Conservation (phyloP, 495 filamentous ascomycete genomes). For the Pseudoneurospora amorphoporcata region DNA sequence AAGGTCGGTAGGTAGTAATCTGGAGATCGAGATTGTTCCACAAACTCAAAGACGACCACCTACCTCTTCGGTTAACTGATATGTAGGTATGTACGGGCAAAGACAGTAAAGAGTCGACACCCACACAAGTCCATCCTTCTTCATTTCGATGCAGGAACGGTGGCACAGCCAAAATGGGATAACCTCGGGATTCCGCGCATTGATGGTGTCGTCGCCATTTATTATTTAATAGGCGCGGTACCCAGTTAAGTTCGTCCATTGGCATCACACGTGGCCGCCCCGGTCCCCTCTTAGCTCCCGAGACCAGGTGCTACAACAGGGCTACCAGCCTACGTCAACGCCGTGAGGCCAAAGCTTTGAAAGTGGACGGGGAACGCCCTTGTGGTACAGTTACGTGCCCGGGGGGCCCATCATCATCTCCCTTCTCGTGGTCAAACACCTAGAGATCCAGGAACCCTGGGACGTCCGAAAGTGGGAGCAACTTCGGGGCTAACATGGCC, state of each 20-base stretch:
- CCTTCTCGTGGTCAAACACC: neutral
- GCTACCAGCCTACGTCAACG: neutral
- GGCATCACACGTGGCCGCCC: neutral
- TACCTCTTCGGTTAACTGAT: neutral
- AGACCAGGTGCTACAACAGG: neutral
- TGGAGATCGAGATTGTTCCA: too few species aligned
- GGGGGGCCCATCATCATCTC: neutral
- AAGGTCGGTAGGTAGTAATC: neutral
- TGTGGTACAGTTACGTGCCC: neutral
- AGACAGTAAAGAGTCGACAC: neutral
- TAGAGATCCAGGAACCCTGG: neutral
- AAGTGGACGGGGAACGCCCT: neutral
- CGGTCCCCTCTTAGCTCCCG: neutral
- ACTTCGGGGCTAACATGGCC: neutral
- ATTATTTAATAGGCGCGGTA: neutral
- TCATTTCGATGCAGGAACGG: neutral
- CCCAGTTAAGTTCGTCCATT: neutral
- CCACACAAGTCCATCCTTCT: neutral
- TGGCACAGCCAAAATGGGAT: neutral
- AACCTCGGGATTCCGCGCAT: neutral
- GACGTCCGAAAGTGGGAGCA: neutral
- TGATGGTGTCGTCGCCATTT: neutral
- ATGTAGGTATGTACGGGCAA: neutral
- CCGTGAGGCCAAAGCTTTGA: neutral
- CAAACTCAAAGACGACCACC: neutral